Evolutionary conservation across 2,329 filamentous ascomycete species (phyloP).

Genomic region (Penicillium sp.): DNA sequence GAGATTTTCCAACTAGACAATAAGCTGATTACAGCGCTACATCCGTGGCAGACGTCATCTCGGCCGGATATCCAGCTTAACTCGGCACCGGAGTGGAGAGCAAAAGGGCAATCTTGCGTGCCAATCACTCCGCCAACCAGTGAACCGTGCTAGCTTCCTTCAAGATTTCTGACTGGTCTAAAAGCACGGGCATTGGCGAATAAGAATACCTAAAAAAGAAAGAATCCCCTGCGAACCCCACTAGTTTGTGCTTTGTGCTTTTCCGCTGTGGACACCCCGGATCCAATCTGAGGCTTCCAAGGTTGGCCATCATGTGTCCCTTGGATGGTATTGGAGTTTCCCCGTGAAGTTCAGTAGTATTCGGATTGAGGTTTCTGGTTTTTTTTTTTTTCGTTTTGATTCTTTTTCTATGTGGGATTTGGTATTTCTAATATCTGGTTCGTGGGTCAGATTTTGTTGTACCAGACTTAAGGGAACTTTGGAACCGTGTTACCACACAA

Average conservation of each 20-base stretch:
- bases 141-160: constrained; percentile 1
- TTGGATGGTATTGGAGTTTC: constrained; percentile 6
- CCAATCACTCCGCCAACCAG: constrained; percentile 14
- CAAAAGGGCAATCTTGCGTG: constrained; percentile 1
- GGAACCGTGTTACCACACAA: neutral
- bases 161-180: neutral
- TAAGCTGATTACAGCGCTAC: neutral
- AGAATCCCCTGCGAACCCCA: constrained; percentile 13
- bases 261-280: constrained; percentile 21
- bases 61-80: constrained; percentile 4
- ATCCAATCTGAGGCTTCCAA: constrained; percentile 15
- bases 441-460: neutral
- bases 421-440: neutral
- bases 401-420: neutral
- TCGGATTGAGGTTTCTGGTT: neutral
- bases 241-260: constrained; percentile 17
- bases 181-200: neutral
- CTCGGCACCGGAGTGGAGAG: constrained; percentile 5
- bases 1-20: neutral
- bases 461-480: neutral
- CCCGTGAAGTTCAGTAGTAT: neutral
- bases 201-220: neutral
- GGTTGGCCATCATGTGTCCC: constrained; percentile 5
- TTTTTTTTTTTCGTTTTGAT: neutral
- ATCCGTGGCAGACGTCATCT: constrained; percentile 8